A percentile compares a stretch with the other conserved stretches of the same genome.
phyloP scores from a whole-genome alignment of 2,329 filamentous ascomycete genomes.

The Claviceps arundinis region DNA sequence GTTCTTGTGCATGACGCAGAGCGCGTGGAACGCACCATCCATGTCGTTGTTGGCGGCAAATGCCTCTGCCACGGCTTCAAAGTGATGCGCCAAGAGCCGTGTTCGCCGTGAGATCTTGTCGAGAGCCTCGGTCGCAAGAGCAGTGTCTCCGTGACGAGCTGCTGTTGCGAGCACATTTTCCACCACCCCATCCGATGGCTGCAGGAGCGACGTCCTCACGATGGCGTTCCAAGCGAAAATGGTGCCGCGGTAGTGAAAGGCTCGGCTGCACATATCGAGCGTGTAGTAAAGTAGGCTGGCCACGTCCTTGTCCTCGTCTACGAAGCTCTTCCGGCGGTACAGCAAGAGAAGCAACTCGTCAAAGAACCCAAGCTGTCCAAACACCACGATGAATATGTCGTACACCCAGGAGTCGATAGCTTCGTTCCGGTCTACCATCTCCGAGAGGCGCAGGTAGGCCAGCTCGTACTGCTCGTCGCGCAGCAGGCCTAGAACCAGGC shows the following conservation, averaged over 20 bases:
- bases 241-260: slow-evolving; percentile 50
- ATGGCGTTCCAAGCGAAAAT: slow-evolving; percentile 57
- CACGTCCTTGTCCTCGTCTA: slow-evolving; percentile 24
- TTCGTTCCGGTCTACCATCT: slow-evolving; percentile 45
- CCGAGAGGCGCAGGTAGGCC: slow-evolving; percentile 56
- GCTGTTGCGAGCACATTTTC: slow-evolving; percentile 60
- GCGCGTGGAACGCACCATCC: slow-evolving; percentile 50
- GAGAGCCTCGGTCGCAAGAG: slow-evolving; percentile 59
- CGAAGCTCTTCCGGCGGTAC: slow-evolving; percentile 33
- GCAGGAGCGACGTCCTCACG: slow-evolving; percentile 32
- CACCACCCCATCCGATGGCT: slow-evolving; percentile 46
- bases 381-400: slow-evolving; percentile 61
- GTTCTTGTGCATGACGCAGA: slow-evolving; percentile 57
- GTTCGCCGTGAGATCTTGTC: slow-evolving; percentile 26
- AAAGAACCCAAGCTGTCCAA: slow-evolving; percentile 59
- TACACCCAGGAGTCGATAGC: slow-evolving; percentile 59
- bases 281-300: slow-evolving; percentile 53
- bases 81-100: slow-evolving; percentile 53
- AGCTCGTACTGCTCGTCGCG: slow-evolving; percentile 75
- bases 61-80: slow-evolving; percentile 63
- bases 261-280: slow-evolving; percentile 59
- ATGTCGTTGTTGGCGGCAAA: slow-evolving; percentile 51
- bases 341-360: slow-evolving; percentile 65
- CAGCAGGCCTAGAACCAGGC: slow-evolving; percentile 59
- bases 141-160: slow-evolving; percentile 51